Evolutionary conservation across 345 rosid genomes (phyloP).

Genomic region (Chamaenerion angustifolium): DNA sequence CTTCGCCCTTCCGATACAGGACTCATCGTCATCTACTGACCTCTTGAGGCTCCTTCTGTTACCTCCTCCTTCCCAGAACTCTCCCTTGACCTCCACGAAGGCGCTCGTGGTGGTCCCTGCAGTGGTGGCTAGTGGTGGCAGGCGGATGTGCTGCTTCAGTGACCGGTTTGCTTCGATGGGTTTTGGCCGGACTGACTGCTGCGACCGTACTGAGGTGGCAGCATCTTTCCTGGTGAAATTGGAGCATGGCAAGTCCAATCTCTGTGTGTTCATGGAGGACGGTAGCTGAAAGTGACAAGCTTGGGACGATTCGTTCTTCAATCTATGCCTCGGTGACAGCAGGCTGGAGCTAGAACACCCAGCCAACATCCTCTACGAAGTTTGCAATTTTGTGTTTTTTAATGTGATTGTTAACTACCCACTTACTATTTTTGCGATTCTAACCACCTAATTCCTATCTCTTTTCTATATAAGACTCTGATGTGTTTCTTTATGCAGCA

Average conservation of each 20-base stretch:
- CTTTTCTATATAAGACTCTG: slow-evolving; percentile 17
- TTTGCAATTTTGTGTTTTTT: slow-evolving; percentile 19
- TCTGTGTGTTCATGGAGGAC: slow-evolving; percentile 93
- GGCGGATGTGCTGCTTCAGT: slow-evolving; percentile 71
- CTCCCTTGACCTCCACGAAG: slow-evolving; percentile 29
- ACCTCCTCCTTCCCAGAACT: slow-evolving; percentile 52
- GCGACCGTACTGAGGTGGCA: slow-evolving; percentile 28
- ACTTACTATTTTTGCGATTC: slow-evolving; percentile 20
- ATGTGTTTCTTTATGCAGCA: slow-evolving; percentile 2
- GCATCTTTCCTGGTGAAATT: slow-evolving; percentile 62
- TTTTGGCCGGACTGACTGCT: slow-evolving; percentile 14
- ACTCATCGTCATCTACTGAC: slow-evolving; percentile 60
- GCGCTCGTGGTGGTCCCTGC: slow-evolving; percentile 7
- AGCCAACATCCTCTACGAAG: slow-evolving; percentile 87
- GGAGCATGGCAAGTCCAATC: slow-evolving; percentile 79
- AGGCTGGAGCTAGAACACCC: slow-evolving; percentile 94
- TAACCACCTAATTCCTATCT: slow-evolving; percentile 20
- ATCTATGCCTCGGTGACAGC: slow-evolving; percentile 95
- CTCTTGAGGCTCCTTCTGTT: slow-evolving; percentile 55
- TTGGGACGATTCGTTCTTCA: slow-evolving; percentile 77
- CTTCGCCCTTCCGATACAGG: slow-evolving; percentile 50
- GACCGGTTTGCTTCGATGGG: slow-evolving; percentile 57
- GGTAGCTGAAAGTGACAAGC: slow-evolving; percentile 68
- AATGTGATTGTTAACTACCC: slow-evolving; percentile 22
- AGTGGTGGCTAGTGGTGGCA: slow-evolving; percentile 74